phyloP scores from a whole-genome alignment of 2,329 filamentous ascomycete genomes.

The Orbilia javanica region DNA sequence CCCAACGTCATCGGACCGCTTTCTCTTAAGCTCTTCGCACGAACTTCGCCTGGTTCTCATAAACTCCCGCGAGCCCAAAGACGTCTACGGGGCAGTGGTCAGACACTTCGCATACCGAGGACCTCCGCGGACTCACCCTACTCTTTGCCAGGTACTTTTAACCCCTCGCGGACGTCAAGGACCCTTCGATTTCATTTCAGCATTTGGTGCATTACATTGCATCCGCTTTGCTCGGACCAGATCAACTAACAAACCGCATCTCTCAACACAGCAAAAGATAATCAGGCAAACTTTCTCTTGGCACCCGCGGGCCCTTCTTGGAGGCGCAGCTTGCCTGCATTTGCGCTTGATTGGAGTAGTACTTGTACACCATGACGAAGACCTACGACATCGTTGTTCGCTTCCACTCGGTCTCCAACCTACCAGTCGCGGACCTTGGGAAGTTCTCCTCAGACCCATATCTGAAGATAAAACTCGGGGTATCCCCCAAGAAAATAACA shows the following conservation, averaged over 20 bases:
- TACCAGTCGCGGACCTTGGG: slow-evolving; percentile 54
- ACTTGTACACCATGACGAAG: not conserved
- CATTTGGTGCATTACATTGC: no score
- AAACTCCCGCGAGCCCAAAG: not conserved
- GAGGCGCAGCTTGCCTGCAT: not conserved
- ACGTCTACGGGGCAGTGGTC: not conserved
- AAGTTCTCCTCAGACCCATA: slow-evolving; percentile 57
- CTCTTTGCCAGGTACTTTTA: not conserved
- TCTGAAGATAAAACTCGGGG: slow-evolving; percentile 52
- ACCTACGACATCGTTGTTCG: slow-evolving; percentile 50
- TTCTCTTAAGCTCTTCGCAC: slow-evolving; percentile 15
- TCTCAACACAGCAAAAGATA: slow-evolving; percentile 2
- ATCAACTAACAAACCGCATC: no score
- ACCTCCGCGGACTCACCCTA: not conserved
- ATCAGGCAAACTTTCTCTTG: not conserved
- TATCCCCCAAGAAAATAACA: slow-evolving; percentile 40
- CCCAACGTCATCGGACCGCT: slow-evolving; percentile 3
- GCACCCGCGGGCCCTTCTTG: not conserved
- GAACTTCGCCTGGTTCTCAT: not conserved
- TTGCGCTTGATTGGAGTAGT: not conserved
- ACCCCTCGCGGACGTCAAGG: not conserved
- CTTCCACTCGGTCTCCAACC: slow-evolving; percentile 56
- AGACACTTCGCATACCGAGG: not conserved
- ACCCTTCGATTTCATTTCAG: no score
- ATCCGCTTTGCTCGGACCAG: no score